A percentile compares a stretch with the other conserved stretches of the same genome.
These are phyloP conservation scores for Hypoxylon fragiforme DNA, from an alignment of 495 filamentous ascomycete genomes.

Conservation along the genomic window DNA sequence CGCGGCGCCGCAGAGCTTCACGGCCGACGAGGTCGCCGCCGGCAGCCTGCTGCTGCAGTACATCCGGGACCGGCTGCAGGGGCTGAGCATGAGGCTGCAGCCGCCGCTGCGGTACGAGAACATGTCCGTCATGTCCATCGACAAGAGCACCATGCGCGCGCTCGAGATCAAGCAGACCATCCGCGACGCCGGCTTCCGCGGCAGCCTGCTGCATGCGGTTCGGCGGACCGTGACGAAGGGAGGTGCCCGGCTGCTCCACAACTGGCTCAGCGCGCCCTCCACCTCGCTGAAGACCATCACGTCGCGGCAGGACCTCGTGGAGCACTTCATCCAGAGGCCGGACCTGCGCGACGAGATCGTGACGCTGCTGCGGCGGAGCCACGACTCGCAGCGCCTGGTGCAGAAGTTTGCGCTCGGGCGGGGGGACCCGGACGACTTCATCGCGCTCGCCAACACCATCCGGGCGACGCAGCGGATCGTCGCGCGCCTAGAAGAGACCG, in stretches of 20 bases:
- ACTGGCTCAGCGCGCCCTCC: slow-evolving; percentile 85
- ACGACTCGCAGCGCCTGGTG: slow-evolving; percentile 85
- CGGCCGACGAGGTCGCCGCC: slow-evolving; percentile 61
- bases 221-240: slow-evolving; percentile 87
- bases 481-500: slow-evolving; percentile 35
- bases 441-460: slow-evolving; percentile 80
- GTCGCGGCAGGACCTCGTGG: slow-evolving; percentile 78
- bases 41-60: slow-evolving; percentile 80
- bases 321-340: slow-evolving; percentile 64
- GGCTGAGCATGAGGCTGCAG: slow-evolving; percentile 80
- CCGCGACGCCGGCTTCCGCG: slow-evolving; percentile 70
- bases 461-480: slow-evolving; percentile 73
- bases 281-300: slow-evolving; percentile 81
- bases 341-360: slow-evolving; percentile 68
- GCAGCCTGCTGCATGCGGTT: slow-evolving; percentile 87
- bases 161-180: slow-evolving; percentile 87
- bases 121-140: slow-evolving; percentile 83
- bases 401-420: slow-evolving; percentile 91
- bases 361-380: slow-evolving; percentile 69
- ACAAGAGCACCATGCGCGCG: slow-evolving; percentile 85
- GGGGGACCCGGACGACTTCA: slow-evolving; percentile 91
- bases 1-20: slow-evolving; percentile 51
- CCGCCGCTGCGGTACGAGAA: slow-evolving; percentile 72
- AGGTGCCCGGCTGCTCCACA: slow-evolving; percentile 77
- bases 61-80: slow-evolving; percentile 74